A percentile compares a stretch with the other conserved stretches of the same genome.
Conservation (phyloP, 2,329 filamentous ascomycete genomes). For the Diplodia intermedia region DNA sequence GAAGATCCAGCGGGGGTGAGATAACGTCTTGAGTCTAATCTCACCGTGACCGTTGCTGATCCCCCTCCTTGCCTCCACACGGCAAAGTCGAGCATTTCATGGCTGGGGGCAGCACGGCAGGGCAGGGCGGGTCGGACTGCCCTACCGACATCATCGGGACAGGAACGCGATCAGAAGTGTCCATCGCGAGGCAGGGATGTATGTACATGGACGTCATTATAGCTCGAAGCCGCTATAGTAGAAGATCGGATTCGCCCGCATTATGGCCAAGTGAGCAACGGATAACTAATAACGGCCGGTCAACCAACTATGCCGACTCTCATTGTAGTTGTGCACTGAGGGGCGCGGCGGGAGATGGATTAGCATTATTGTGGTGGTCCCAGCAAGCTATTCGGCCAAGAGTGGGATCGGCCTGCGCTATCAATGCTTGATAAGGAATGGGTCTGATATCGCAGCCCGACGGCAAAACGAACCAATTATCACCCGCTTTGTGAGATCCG, state of each 20-base stretch:
- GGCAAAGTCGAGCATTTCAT: not conserved
- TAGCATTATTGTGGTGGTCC: not conserved
- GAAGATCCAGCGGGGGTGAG: not conserved
- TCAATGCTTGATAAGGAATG: constrained; percentile 23
- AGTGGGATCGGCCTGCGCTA: constrained; percentile 20
- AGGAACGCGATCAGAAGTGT: constrained; percentile 16
- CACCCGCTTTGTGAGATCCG: not conserved
- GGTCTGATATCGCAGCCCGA: constrained; percentile 25
- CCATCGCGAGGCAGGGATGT: not conserved
- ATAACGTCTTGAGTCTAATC: not conserved
- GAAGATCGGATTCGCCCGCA: not conserved
- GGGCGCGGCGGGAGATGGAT: not conserved
- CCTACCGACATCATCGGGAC: constrained; percentile 4
- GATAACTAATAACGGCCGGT: too few species aligned
- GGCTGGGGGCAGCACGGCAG: not conserved
- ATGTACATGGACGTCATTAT: not conserved
- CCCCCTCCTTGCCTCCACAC: too few species aligned
- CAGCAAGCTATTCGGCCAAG: constrained; percentile 19
- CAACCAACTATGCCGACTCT: not conserved
- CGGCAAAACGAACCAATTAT: not conserved
- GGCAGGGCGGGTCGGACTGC: not conserved
- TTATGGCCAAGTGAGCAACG: not conserved
- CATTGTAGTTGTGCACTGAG: not conserved
- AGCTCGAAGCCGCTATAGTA: not conserved
- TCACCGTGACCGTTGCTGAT: not conserved